Conservation (phyloP, 1,139 yeast genomes). For the Pichia sp. region DNA sequence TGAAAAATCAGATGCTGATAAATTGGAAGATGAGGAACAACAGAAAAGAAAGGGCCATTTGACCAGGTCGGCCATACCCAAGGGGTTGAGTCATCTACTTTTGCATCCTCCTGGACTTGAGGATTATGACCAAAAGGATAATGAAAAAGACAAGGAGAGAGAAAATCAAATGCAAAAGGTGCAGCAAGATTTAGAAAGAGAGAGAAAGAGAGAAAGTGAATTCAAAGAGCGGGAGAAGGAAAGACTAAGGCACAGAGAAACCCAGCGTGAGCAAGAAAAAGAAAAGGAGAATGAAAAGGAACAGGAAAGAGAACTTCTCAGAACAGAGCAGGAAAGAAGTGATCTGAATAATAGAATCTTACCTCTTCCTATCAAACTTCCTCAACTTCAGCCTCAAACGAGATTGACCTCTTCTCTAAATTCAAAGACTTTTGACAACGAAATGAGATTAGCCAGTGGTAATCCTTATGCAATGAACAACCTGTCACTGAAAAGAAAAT, state of each 20-base stretch:
- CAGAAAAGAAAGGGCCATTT: conserved; percentile 43
- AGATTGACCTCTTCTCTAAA: conserved; percentile 14
- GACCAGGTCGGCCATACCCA: conserved; percentile 46
- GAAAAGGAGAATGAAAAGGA: background rate
- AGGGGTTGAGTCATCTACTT: conserved; percentile 44
- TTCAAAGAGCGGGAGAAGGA: background rate
- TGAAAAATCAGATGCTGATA: conserved; percentile 38
- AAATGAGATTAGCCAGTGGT: conserved; percentile 6
- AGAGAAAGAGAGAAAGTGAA: conserved; percentile 6
- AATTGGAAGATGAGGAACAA: conserved; percentile 42
- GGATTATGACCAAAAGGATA: conserved; percentile 4
- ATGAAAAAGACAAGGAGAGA: background rate
- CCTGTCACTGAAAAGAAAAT: conserved; percentile 10
- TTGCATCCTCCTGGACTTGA: conserved; percentile 31
- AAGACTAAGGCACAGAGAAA: background rate
- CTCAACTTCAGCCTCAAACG: conserved; percentile 9
- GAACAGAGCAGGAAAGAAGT: background rate
- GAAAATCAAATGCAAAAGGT: background rate
- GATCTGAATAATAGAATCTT: conserved; percentile 14
- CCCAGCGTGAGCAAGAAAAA: background rate
- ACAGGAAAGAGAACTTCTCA: background rate
- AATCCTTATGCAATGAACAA: background rate
- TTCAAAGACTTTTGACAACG: conserved; percentile 11
- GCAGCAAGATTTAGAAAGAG: conserved; percentile 2
- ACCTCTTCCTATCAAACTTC: conserved; percentile 17